These are phyloP conservation scores for Piper betle DNA, from an alignment of 164 flowering plant genomes.

Conservation along the genomic window DNA sequence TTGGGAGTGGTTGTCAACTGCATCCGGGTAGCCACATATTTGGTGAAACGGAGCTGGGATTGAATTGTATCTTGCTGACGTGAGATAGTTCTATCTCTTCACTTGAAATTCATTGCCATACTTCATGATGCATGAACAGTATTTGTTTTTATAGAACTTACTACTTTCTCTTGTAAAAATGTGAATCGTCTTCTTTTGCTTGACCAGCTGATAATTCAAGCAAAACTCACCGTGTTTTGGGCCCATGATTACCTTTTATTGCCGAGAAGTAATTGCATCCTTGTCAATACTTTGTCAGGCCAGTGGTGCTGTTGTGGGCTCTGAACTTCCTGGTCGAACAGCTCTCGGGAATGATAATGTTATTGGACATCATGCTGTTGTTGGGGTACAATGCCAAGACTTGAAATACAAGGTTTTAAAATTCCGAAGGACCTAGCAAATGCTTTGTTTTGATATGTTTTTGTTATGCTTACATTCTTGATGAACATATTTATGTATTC, in stretches of 20 bases:
- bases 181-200: neutral
- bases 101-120: neutral
- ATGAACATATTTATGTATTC: neutral
- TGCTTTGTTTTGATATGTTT: neutral
- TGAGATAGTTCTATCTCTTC: constrained; percentile 24
- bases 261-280: neutral
- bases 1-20: constrained; percentile 62
- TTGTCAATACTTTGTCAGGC: constrained; percentile 18
- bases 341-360: constrained; percentile 58
- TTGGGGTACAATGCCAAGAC: constrained; percentile 90
- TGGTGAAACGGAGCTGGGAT: constrained; percentile 79
- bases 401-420: constrained; percentile 63
- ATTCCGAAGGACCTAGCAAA: neutral
- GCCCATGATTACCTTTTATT: neutral
- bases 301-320: constrained; percentile 95
- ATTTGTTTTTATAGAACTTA: neutral
- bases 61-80: constrained; percentile 56
- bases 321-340: constrained; percentile 81
- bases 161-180: neutral
- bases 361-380: constrained; percentile 83
- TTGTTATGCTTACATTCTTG: neutral
- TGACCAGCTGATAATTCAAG: neutral
- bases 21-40: constrained; percentile 76
- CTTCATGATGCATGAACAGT: neutral
- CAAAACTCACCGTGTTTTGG: too few species aligned